Evolutionary conservation across 2,329 filamentous ascomycete genomes (phyloP).

Genomic region (Epicoccum nigrum): DNA sequence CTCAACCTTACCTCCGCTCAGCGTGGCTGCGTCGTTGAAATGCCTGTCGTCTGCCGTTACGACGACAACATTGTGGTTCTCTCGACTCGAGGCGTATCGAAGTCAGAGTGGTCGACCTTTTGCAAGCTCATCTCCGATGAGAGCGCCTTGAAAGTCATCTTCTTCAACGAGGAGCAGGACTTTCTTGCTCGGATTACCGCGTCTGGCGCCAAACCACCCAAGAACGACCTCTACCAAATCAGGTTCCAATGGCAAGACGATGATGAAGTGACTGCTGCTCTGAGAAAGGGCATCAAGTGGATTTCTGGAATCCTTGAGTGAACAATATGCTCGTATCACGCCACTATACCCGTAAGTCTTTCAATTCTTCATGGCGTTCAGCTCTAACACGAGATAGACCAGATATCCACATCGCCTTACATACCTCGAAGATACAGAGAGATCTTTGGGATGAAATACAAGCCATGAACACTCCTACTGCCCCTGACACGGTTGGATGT

Average conservation of each 20-base stretch:
- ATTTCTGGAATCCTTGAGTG: conserved; percentile 12
- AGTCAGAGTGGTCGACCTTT: conserved; percentile 11
- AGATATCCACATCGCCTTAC: not conserved
- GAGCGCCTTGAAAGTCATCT: conserved; percentile 12
- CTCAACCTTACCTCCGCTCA: conserved; percentile 17
- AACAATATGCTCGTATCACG: not conserved
- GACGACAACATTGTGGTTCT: conserved; percentile 9
- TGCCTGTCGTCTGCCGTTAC: conserved; percentile 15
- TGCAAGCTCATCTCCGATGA: conserved; percentile 16
- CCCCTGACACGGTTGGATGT: not conserved
- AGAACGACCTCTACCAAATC: conserved; percentile 12
- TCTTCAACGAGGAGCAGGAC: conserved; percentile 12
- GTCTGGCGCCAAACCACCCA: conserved; percentile 4
- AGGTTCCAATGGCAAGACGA: conserved; percentile 15
- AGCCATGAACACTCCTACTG: not conserved
- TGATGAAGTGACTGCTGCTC: conserved; percentile 4
- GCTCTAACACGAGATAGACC: conserved; percentile 2
- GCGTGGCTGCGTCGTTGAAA: conserved; percentile 7
- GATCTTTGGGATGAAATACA: conserved; percentile 6
- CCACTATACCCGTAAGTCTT: conserved; percentile 3
- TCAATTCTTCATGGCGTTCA: not conserved
- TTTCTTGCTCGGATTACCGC: conserved; percentile 10
- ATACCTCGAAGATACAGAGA: conserved; percentile 4
- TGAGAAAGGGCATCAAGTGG: conserved; percentile 16
- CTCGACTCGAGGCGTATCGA: conserved; percentile 6